Percentiles rank a stretch among this genome's conserved stretches.
phyloP scores from a whole-genome alignment of 768 basidiomycete genomes.

The Trametes sanguinea region DNA sequence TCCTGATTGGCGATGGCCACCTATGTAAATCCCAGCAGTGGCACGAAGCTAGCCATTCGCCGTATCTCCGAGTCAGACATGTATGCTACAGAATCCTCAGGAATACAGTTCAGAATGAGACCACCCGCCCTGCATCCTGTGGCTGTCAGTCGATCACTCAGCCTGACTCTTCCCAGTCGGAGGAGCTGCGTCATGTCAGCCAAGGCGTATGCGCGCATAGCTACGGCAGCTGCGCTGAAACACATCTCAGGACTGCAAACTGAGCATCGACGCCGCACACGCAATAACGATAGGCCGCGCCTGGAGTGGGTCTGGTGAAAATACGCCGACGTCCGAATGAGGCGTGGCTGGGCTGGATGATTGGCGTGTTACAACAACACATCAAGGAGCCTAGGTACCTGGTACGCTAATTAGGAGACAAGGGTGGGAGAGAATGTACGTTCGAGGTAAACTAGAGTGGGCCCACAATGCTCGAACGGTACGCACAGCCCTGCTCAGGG shows the following conservation, averaged over 20 bases:
- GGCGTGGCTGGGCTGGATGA: background rate
- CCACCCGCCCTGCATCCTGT: too few species aligned
- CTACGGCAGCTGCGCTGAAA: background rate
- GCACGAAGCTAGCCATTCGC: too few species aligned
- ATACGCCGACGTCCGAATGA: background rate
- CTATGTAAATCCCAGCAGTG: too few species aligned
- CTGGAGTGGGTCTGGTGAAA: background rate
- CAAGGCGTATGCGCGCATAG: too few species aligned
- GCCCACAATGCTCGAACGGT: background rate
- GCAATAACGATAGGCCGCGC: background rate
- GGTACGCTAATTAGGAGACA: slow-evolving; percentile 8
- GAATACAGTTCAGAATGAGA: too few species aligned
- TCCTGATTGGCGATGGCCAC: too few species aligned
- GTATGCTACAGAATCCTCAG: too few species aligned
- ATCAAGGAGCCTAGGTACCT: slow-evolving; percentile 8
- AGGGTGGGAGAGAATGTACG: background rate
- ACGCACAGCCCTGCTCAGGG: background rate
- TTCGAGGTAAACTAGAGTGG: background rate
- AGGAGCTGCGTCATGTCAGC: too few species aligned
- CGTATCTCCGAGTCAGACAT: too few species aligned
- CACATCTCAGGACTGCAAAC: background rate
- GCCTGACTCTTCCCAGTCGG: too few species aligned
- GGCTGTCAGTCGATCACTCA: too few species aligned
- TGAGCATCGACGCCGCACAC: background rate
- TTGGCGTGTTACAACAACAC: slow-evolving; percentile 19